Percentiles rank a stretch among this genome's conserved stretches.
phyloP scores from a whole-genome alignment of 2,329 filamentous ascomycete genomes.

The Fusarium fujikuroi region DNA sequence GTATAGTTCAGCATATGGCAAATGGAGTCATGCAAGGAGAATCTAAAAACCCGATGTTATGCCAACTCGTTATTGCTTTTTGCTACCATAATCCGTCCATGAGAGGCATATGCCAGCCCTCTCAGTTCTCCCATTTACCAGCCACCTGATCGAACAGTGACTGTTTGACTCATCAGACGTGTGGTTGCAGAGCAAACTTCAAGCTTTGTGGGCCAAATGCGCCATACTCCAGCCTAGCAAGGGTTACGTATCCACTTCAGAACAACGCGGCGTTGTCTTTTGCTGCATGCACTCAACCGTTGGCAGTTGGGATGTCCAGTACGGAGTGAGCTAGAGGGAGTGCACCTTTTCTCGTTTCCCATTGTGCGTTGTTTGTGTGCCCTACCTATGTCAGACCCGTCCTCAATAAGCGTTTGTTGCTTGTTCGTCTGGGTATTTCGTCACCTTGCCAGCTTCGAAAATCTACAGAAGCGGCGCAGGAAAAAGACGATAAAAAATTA shows the following conservation, averaged over 20 bases:
- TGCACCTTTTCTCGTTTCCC: slow-evolving; percentile 11
- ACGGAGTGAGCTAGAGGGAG: slow-evolving; percentile 2
- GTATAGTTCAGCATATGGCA: slow-evolving; percentile 38
- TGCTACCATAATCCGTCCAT: background rate
- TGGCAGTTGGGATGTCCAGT: slow-evolving; percentile 23
- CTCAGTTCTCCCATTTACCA: slow-evolving; percentile 1
- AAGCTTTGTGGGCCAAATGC: slow-evolving; percentile 21
- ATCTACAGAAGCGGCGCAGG: background rate
- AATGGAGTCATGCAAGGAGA: slow-evolving; percentile 34
- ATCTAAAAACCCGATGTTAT: slow-evolving; percentile 26
- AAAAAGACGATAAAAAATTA: background rate
- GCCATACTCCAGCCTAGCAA: slow-evolving; percentile 20
- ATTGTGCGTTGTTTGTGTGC: slow-evolving; percentile 30
- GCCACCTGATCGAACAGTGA: slow-evolving; percentile 10
- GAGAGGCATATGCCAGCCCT: slow-evolving; percentile 3
- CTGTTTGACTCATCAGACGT: slow-evolving; percentile 1
- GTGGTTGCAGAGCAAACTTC: slow-evolving; percentile 8
- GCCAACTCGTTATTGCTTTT: slow-evolving; percentile 12
- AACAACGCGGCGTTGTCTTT: slow-evolving; percentile 24
- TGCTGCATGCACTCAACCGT: slow-evolving; percentile 45
- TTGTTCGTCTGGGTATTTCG: background rate
- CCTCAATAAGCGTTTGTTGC: background rate
- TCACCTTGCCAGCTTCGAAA: background rate
- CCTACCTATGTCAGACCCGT: slow-evolving; percentile 1
- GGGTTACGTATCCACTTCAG: slow-evolving; percentile 14